These are phyloP conservation scores for Aspergillus chevalieri DNA, from an alignment of 2,329 filamentous ascomycete genomes.

Conservation along the genomic window DNA sequence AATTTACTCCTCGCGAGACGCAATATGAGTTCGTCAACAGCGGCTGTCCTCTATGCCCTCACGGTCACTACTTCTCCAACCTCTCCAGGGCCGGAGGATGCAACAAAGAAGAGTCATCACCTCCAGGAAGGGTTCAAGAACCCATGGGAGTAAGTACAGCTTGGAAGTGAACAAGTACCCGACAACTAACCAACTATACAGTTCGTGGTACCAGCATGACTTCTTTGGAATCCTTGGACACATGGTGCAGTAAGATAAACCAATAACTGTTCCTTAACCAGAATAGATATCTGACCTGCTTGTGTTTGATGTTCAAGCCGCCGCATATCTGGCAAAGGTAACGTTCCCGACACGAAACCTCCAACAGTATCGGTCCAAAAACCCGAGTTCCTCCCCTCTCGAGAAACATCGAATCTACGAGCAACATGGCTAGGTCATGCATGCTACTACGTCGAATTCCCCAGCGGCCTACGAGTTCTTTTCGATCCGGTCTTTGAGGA, in stretches of 20 bases:
- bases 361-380: slow-evolving; percentile 61
- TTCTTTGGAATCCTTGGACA: background rate
- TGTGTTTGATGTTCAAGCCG: slow-evolving; percentile 22
- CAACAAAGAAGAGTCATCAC: slow-evolving; percentile 36
- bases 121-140: slow-evolving; percentile 34
- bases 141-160: slow-evolving; percentile 28
- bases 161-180: background rate
- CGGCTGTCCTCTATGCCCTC: slow-evolving; percentile 37
- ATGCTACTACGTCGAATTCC: slow-evolving; percentile 88
- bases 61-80: slow-evolving; percentile 32
- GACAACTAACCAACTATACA: slow-evolving; percentile 10
- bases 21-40: slow-evolving; percentile 32
- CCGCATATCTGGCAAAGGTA: slow-evolving; percentile 44
- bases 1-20: slow-evolving; percentile 14
- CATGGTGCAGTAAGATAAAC: slow-evolving; percentile 12
- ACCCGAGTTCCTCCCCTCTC: slow-evolving; percentile 60
- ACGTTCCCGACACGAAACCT: slow-evolving; percentile 56
- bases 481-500: slow-evolving; percentile 93
- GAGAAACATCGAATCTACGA: slow-evolving; percentile 58
- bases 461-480: slow-evolving; percentile 74
- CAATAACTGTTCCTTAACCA: background rate
- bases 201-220: slow-evolving; percentile 16
- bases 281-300: background rate
- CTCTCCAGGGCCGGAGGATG: slow-evolving; percentile 33
- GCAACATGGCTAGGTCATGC: slow-evolving; percentile 95